Evolutionary conservation across 148 eudicot species (phyloP).

Genomic region (Rhododendron henanense): DNA sequence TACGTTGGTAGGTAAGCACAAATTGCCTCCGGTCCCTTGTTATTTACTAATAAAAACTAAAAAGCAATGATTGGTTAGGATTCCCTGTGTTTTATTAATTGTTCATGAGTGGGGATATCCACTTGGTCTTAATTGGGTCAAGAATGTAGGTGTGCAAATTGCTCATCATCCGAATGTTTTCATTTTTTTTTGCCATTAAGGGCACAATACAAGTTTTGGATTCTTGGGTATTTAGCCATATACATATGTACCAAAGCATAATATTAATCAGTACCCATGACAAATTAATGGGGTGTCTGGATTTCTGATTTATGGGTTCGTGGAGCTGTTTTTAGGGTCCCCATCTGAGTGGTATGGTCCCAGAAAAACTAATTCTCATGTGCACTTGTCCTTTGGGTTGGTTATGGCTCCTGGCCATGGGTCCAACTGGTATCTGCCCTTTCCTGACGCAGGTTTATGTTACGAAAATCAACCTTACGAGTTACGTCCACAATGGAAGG

Average conservation of each 20-base stretch:
- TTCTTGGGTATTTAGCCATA: background rate
- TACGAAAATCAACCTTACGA: background rate
- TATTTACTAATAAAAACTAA: background rate
- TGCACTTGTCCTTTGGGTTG: constrained; percentile 5
- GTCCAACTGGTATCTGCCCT: background rate
- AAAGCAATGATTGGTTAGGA: background rate
- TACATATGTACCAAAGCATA: background rate
- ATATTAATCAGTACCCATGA: background rate
- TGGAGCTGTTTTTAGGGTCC: background rate
- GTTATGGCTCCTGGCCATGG: background rate
- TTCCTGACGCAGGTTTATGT: background rate
- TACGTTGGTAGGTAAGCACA: background rate
- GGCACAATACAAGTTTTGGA: background rate
- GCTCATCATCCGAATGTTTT: background rate
- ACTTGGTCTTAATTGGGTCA: background rate
- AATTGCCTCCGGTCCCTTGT: background rate
- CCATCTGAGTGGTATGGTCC: background rate
- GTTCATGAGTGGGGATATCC: background rate
- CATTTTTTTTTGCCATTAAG: background rate
- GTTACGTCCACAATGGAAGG: no score
- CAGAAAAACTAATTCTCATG: constrained; percentile 9
- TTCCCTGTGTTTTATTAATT: background rate
- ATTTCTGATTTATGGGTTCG: background rate
- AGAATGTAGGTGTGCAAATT: background rate
- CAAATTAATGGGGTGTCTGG: background rate